phyloP scores from a whole-genome alignment of 1,284 basidiomycete genomes.

The Pseudozyma sp. region DNA sequence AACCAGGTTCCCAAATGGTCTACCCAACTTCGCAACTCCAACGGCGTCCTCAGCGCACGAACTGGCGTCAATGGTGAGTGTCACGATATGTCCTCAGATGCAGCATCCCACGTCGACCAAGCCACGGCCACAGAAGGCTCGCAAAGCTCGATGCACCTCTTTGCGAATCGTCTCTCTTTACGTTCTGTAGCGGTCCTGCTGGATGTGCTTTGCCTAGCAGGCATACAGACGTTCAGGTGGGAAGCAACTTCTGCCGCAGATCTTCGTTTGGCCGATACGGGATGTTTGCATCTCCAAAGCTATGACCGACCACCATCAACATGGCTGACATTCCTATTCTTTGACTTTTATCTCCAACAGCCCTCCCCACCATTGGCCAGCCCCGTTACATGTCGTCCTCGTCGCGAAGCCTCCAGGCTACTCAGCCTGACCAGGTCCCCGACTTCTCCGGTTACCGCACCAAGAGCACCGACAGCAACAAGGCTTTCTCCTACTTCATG shows the following conservation, averaged over 20 bases:
- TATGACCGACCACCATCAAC: background rate
- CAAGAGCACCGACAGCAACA: constrained; percentile 77
- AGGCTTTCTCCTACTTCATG: constrained; percentile 95
- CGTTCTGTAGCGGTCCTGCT: too few relatives aligned
- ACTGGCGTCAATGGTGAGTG: constrained; percentile 56
- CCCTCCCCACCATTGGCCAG: constrained; percentile 48
- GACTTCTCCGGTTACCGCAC: constrained; percentile 87
- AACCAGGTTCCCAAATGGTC: constrained; percentile 55
- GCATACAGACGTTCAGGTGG: too few relatives aligned
- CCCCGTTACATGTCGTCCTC: constrained; percentile 64
- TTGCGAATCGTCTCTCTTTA: too few relatives aligned
- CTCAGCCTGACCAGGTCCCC: constrained; percentile 76
- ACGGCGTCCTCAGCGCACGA: constrained; percentile 50
- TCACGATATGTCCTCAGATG: too few relatives aligned
- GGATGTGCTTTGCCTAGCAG: too few relatives aligned
- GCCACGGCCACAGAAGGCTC: too few relatives aligned
- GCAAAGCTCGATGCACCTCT: too few relatives aligned
- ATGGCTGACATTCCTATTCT: background rate
- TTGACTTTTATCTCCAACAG: constrained; percentile 15
- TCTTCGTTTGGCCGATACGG: too few relatives aligned
- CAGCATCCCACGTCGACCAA: background rate
- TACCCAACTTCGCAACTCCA: constrained; percentile 46
- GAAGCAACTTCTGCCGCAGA: too few relatives aligned
- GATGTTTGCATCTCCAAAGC: too few relatives aligned
- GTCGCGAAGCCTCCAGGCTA: constrained; percentile 52